These are phyloP conservation scores for Lepiota venenata DNA, from an alignment of 768 basidiomycete genomes.

Conservation along the genomic window DNA sequence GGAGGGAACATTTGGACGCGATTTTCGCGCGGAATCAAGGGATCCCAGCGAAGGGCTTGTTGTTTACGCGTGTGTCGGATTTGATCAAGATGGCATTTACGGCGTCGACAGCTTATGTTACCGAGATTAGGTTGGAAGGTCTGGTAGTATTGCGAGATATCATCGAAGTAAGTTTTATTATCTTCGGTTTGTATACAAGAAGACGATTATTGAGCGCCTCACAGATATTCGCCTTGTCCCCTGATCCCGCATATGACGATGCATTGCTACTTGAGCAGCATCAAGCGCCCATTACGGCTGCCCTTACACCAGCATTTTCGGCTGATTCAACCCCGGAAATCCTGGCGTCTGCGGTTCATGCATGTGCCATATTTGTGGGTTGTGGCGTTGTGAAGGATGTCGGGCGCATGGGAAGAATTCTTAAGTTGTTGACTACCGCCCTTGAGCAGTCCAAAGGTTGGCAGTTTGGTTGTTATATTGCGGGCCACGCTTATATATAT, in stretches of 20 bases:
- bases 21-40: constrained; percentile 62
- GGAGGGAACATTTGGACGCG: constrained; percentile 83
- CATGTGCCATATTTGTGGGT: constrained; percentile 94
- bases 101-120: constrained; percentile 94
- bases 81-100: constrained; percentile 98
- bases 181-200: not conserved
- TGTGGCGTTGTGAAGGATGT: constrained; percentile 93
- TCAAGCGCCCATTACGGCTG: constrained; percentile 97
- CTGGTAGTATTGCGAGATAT: constrained; percentile 87
- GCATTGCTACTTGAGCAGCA: constrained; percentile 92
- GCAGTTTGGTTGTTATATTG: not conserved
- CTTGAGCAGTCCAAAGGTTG: constrained; percentile 89
- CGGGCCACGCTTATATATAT: not conserved
- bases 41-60: constrained; percentile 49
- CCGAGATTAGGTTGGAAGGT: constrained; percentile 91
- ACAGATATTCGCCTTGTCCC: constrained; percentile 83
- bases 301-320: constrained; percentile 94
- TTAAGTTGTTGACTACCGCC: constrained; percentile 84
- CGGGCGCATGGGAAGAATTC: constrained; percentile 87
- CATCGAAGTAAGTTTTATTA: constrained; percentile 60
- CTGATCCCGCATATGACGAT: constrained; percentile 92
- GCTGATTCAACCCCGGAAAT: constrained; percentile 96
- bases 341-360: constrained; percentile 84
- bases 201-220: not conserved
- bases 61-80: constrained; percentile 86